Evolutionary conservation across 1,139 yeast species (phyloP), one percentile per base, ranked within the genome.

Genomic region (Zygoascus hellenicus): DNA sequence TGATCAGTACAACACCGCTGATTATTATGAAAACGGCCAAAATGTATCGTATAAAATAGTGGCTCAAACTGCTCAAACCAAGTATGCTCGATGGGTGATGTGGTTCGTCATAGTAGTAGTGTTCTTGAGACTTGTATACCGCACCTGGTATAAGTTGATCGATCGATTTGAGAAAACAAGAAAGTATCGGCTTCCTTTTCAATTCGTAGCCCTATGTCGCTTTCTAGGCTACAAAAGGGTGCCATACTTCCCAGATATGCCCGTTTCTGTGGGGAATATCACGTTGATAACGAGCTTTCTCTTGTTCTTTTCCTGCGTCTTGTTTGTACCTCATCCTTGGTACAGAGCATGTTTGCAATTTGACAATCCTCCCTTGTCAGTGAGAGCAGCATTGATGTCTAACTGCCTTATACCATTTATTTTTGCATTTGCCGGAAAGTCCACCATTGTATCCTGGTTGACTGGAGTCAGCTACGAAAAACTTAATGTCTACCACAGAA

Each of bases 381-480:
- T 74, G 40, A 69, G 90, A 52, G 65, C 83, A 0, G 84, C 87
- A 29, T 71, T 80, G 30, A 59, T 82, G 36, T 72, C 79, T 2
- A 72, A 81, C 41, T 72, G 74, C 28, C 62, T 77, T 54, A 63
- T 77, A 55, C 86, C 85, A 0, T 58, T 80, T n/a, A 60, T 81
- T 30, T 69, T 79, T 42, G 62, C 78, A 16, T 72, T 81, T 63
- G 84, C 81, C 0, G 86, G 87, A 9, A 71, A 88, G 56, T 78
- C 75, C 60, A 82, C 82, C 60, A 64, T 81, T 45, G 61, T 81
- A 38, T 75, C 78, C 47, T 66, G 70, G 63, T 48, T 79, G 5
- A 81, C 88, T 0, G 78, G 83, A 16, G 72, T 83, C 75, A 75
- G 81, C 42, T 80, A 76, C 57, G 73, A 83, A 29, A 75, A 81